Evolutionary conservation across 768 basidiomycete species (phyloP), one percentile per base, ranked within the genome.

Genomic region (Lactarius hatsudake): DNA sequence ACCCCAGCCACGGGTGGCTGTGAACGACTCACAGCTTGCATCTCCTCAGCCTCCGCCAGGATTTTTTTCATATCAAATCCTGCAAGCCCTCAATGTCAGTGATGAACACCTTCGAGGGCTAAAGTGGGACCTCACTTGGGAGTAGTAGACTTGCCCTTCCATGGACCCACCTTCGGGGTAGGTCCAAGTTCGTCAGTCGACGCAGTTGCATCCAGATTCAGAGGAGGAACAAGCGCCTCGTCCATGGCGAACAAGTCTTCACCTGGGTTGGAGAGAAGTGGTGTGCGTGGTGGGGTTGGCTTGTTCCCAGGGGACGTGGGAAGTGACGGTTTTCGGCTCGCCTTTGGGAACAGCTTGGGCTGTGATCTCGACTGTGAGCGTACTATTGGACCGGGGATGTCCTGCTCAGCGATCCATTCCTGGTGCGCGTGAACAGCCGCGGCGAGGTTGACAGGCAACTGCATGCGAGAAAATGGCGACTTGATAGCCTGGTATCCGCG

Each of bases 231-330:
- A 10, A 72, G 70, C 4, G 82, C 76, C 59, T 91, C 91, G 72
- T 96, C 94, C 93, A 96, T 95, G 8, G 79, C 74, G 72, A 96
- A 95, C 36, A 95, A 81, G 60, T 92, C 94, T 64, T 93, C 86
- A 3, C 83, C 75, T 4, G 81, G 34, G 74, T 75, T 53, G 63
- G 56, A 54, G 63, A 68, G 65, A 28, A 71, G 71, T 59, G 70
- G 73, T 8, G 71, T 72, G 20, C 59, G 70, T 43, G 61, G 57
- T 68, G 75, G 5, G 61, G 69, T 51, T 20, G 77, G 76, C 69
- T 78, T 71, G 62, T 51, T 59, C 67, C 73, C 53, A 43, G 73
- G 67, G 30, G 78, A 68, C 53, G 68, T 71, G 30, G 80, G 76
- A 9, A 75, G 71, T n/a, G 70, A 66, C 10, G 59, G 18, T 26